Base-by-base conservation (phyloP, 2,329 filamentous ascomycete genomes). In the Sordariomycetes sp. region DNA sequence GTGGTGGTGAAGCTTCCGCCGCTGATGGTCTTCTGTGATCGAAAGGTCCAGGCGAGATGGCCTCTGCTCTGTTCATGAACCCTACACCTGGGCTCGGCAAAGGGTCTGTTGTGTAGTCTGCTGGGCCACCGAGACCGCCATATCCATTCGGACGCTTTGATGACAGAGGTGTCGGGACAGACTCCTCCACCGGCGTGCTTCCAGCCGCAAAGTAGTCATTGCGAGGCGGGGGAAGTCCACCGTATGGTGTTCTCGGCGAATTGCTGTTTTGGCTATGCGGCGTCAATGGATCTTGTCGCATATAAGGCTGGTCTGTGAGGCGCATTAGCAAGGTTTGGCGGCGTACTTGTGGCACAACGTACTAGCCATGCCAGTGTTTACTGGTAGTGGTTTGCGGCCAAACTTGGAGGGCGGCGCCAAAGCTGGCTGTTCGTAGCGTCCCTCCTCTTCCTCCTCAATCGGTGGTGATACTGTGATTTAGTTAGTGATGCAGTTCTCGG, bases 11-110 rank as follows among this genome's bases (percentile, higher is more conserved):
- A 43, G 58, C 8, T 51, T 50, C 47, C n/a, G 43, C 45, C 18
- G 43, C 37, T 4, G 56, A 49, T 20, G 54, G 48, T 25, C 55
- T 59, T 43, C 58, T 56, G 41, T 49, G 53, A 42, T 77, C 74
- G 45, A 85, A 83, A 0, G 80, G 79, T 0, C 77, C 79, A 2
- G 79, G 75, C 2, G 74, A 67, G 47, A 84, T 79, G 8, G 62
- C 69, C 43, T 83, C 72, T 66, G 84, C 74, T 33, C 75, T 70
- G 41, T 73, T 68, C 44, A 82, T 47, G 19, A 85, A 46, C 24
- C 47, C 3, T 44, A 50, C 39, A 31, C 25, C 33, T 16, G 73
- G 71, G 41, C 65, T 76, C 15, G 63, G 53, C 4, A 68, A 61
- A 16, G 66, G 66, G 46, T 66, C 67, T 38, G 46, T 51, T 24